Evolutionary conservation across 2,329 filamentous ascomycete species (phyloP).

Genomic region (Colletotrichum sp.): DNA sequence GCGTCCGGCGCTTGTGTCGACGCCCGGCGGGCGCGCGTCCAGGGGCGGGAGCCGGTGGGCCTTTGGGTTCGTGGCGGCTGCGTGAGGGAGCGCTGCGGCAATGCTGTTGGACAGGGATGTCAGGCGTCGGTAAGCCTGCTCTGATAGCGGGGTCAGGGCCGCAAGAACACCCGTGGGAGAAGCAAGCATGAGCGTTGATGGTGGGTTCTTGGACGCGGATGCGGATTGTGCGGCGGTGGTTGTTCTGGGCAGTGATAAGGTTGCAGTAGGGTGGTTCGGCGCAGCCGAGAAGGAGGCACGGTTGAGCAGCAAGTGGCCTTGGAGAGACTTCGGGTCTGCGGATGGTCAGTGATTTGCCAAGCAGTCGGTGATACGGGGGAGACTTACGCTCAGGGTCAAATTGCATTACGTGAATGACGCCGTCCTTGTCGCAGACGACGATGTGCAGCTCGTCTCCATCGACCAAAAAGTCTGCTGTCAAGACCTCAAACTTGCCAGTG

Average conservation of each 20-base stretch:
- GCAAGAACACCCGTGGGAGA: conserved; percentile 78
- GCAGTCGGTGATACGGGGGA: not conserved
- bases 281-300: conserved; percentile 88
- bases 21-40: conserved; percentile 51
- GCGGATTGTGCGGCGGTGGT: conserved; percentile 26
- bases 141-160: conserved; percentile 77
- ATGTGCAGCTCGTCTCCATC: conserved; percentile 84
- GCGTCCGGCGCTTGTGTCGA: conserved; percentile 64
- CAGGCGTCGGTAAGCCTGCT: conserved; percentile 83
- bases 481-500: conserved; percentile 75
- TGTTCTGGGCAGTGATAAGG: conserved; percentile 77
- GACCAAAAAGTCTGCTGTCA: conserved; percentile 87
- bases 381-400: conserved; percentile 91
- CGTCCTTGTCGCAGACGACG: conserved; percentile 82
- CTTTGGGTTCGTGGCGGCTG: conserved; percentile 83
- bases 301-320: conserved; percentile 86
- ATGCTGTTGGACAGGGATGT: conserved; percentile 83
- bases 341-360: conserved; percentile 23
- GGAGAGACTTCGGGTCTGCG: conserved; percentile 88
- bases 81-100: conserved; percentile 74
- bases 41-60: conserved; percentile 68
- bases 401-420: conserved; percentile 86
- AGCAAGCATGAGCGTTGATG: conserved; percentile 66
- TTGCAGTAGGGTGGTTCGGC: conserved; percentile 74
- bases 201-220: conserved; percentile 34